A percentile compares a stretch with the other conserved stretches of the same genome.
Conservation (phyloP, 768 basidiomycete species). For the Lactarius psammicola region DNA sequence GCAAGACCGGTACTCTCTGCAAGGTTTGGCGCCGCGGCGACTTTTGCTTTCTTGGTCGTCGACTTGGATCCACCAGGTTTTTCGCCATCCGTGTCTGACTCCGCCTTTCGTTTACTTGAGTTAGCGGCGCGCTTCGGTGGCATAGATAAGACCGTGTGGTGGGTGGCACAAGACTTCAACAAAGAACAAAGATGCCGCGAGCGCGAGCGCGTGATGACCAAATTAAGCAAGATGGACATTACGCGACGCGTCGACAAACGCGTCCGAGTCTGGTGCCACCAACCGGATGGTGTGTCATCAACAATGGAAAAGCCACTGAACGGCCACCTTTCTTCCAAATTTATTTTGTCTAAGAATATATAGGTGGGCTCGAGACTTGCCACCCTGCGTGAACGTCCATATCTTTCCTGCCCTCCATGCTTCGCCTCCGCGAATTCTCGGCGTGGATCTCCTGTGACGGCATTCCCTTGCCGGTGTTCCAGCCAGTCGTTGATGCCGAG, state of each 20-base stretch:
- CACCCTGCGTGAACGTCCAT: neutral
- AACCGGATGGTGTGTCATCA: neutral
- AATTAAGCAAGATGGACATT: neutral
- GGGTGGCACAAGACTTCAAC: neutral
- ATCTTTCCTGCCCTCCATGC: slow-evolving; percentile 23
- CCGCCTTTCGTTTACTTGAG: slow-evolving; percentile 25
- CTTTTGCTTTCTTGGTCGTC: slow-evolving; percentile 24
- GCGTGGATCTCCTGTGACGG: slow-evolving; percentile 65
- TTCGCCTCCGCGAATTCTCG: slow-evolving; percentile 60
- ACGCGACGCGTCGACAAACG: slow-evolving; percentile 1
- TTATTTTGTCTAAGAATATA: neutral
- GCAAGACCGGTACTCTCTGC: slow-evolving; percentile 27
- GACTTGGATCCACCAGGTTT: neutral
- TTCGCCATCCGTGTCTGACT: slow-evolving; percentile 13
- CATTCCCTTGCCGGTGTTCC: slow-evolving; percentile 50
- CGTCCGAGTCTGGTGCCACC: no score
- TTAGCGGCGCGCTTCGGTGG: slow-evolving; percentile 15
- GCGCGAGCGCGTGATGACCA: neutral
- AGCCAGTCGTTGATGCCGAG: slow-evolving; percentile 48
- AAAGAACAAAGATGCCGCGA: neutral
- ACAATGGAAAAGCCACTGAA: neutral
- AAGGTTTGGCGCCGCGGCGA: neutral
- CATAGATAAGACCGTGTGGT: slow-evolving; percentile 1
- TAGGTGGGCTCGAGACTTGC: neutral
- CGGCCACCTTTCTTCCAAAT: neutral